Base-by-base conservation (phyloP, 805 yeast species). In the Candida suzukii region DNA sequence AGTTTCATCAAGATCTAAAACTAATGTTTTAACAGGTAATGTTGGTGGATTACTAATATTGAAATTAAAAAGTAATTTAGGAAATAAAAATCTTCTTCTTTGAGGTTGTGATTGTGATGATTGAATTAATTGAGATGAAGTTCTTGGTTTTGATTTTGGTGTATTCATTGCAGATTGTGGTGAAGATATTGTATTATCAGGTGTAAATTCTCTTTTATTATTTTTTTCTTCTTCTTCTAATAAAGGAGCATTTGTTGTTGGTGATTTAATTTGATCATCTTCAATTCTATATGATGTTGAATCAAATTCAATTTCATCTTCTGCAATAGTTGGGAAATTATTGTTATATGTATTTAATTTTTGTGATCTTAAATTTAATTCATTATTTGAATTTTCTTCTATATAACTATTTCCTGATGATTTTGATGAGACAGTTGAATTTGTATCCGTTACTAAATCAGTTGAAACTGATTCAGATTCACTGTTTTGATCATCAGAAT, bases 1-100 rank as follows among this genome's bases (percentile, higher is more conserved):
- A 0, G 99, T 93, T 56, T 93, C 99, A 61, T 91, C 99, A 25
- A 93, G 72, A 57, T 93, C 99, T 20, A 93, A 67, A 1, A 93
- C 84, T 25, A 93, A 69, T 0, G 88, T 82, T 54, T 88, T 88
- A 48, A 38, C 47, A 9, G 58, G 56, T 33, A 61, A 30, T 12
- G 46, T 41, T 9, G 67, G 66, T 2, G 67, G 67, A 26, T 49
- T 43, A 27, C 49, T 45, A 14, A 63, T 47, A 39, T 60, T 47
- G 45, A 63, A 61, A 45, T 57, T 58, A 49, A 63, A 60, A 18
- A 63, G 45, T 7, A 63, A 40, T 39, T 56, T 56, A 7, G 67
- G 67, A 39, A 63, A 63, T 16, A 61, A 48, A 40, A 60, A 59
- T 36, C 47, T 50, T 53, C 45, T 48, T 55, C 26, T 51, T 53